A percentile compares a stretch with the other conserved stretches of the same genome.
phyloP scores from a whole-genome alignment of 2,329 filamentous ascomycete species.

The Sporothrix pseudoabietina region DNA sequence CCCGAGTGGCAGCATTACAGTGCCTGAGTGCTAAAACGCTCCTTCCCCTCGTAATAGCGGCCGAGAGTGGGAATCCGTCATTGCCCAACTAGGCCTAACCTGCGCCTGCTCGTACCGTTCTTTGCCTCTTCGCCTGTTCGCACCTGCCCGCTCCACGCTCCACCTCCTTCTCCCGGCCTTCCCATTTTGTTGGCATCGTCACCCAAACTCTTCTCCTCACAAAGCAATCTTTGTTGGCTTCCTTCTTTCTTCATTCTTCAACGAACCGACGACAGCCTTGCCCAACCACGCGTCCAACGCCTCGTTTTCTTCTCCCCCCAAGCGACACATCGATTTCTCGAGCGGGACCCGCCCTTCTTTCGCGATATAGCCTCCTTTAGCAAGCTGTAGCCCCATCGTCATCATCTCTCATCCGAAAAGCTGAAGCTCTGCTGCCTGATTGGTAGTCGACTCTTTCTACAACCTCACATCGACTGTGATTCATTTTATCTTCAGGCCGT shows the following conservation, averaged over 20 bases:
- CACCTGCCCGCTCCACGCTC: conserved; percentile 17
- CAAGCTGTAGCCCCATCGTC: conserved; percentile 8
- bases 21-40: not conserved
- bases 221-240: not conserved
- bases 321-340: not conserved
- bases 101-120: conserved; percentile 11
- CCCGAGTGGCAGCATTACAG: not conserved
- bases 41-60: not conserved
- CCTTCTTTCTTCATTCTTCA: not conserved
- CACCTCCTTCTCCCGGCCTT: conserved; percentile 4
- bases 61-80: not conserved
- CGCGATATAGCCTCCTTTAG: not conserved
- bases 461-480: not conserved
- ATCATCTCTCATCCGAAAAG: not conserved
- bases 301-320: not conserved
- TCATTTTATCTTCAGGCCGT: not conserved
- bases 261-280: not conserved
- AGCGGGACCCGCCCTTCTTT: conserved; percentile 15
- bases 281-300: not conserved
- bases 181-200: conserved; percentile 13
- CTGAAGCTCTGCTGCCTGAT: conserved; percentile 29
- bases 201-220: not conserved
- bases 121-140: conserved; percentile 12
- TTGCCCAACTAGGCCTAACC: conserved; percentile 20
- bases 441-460: conserved; percentile 6